Evolutionary conservation across 768 basidiomycete genomes (phyloP).

Genomic region (Lactifluus hygrophoroides): DNA sequence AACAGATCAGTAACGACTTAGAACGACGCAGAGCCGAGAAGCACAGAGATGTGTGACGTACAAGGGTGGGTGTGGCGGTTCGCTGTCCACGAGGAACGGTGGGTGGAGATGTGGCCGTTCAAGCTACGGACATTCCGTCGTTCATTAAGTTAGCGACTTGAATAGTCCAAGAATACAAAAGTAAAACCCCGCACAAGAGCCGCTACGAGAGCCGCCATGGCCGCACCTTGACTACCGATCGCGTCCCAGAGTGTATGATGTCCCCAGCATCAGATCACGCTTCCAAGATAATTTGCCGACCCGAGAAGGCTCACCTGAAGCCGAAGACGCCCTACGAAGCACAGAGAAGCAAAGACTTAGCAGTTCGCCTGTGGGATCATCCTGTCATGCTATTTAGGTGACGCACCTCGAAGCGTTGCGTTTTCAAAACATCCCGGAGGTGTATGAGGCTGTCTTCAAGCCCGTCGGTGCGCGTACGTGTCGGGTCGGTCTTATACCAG

Average conservation of each 20-base stretch:
- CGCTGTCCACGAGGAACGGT: slow-evolving; percentile 52
- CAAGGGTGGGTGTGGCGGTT: slow-evolving; percentile 70
- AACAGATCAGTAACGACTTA: neutral
- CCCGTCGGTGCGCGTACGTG: slow-evolving; percentile 44
- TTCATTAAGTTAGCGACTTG: neutral
- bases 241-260: neutral
- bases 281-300: neutral
- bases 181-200: slow-evolving; percentile 47
- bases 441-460: slow-evolving; percentile 47
- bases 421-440: slow-evolving; percentile 49
- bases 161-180: neutral
- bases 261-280: slow-evolving; percentile 7
- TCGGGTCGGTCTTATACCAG: slow-evolving; percentile 60
- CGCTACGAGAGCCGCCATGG: slow-evolving; percentile 60
- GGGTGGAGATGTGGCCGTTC: slow-evolving; percentile 46
- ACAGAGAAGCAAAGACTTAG: neutral
- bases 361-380: slow-evolving; percentile 5
- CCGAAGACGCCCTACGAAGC: slow-evolving; percentile 61
- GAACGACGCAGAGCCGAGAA: slow-evolving; percentile 1
- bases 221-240: slow-evolving; percentile 60
- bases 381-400: neutral
- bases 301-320: slow-evolving; percentile 46
- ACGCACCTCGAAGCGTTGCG: slow-evolving; percentile 59
- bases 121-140: slow-evolving; percentile 30
- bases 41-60: slow-evolving; percentile 29